Evolutionary conservation across 2,329 filamentous ascomycete species (phyloP).

Genomic region (Stemphylium beticola): DNA sequence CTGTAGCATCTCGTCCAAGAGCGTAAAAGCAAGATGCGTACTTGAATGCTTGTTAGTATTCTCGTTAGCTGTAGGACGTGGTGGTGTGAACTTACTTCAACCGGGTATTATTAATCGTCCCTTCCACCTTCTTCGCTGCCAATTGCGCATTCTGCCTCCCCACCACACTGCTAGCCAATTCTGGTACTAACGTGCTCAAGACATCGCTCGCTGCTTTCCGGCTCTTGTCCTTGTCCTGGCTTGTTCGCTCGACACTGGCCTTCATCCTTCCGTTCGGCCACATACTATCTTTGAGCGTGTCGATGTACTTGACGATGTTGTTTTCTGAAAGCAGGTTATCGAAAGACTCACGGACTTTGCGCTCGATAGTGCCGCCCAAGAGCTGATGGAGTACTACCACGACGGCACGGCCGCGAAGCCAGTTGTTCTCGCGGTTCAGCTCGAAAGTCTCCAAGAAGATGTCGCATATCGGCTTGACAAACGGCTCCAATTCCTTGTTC

Average conservation of each 20-base stretch:
- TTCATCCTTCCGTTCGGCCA: constrained; percentile 75
- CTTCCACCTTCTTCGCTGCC: constrained; percentile 86
- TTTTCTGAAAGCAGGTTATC: constrained; percentile 78
- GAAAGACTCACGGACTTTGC: constrained; percentile 87
- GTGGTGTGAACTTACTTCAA: constrained; percentile 72
- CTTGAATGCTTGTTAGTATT: constrained; percentile 41
- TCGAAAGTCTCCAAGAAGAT: constrained; percentile 96
- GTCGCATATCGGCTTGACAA: constrained; percentile 98
- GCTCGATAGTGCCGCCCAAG: constrained; percentile 92
- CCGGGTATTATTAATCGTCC: constrained; percentile 86
- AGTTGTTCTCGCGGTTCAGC: constrained; percentile 93
- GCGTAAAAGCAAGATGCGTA: constrained; percentile 58
- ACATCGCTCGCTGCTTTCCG: constrained; percentile 87
- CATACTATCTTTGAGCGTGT: constrained; percentile 74
- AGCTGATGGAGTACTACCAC: constrained; percentile 96
- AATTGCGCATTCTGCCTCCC: constrained; percentile 89
- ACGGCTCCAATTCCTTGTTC: constrained; percentile 79
- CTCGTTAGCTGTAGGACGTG: neutral
- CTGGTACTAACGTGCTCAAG: constrained; percentile 86
- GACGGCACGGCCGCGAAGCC: constrained; percentile 92
- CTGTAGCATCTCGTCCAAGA: constrained; percentile 56
- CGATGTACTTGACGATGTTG: constrained; percentile 76
- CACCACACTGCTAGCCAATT: constrained; percentile 90
- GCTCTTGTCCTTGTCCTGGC: constrained; percentile 77
- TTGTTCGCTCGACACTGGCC: constrained; percentile 63